Evolutionary conservation across 352 stramenopile species (phyloP).

Genomic region (Pythium phragmiticola): DNA sequence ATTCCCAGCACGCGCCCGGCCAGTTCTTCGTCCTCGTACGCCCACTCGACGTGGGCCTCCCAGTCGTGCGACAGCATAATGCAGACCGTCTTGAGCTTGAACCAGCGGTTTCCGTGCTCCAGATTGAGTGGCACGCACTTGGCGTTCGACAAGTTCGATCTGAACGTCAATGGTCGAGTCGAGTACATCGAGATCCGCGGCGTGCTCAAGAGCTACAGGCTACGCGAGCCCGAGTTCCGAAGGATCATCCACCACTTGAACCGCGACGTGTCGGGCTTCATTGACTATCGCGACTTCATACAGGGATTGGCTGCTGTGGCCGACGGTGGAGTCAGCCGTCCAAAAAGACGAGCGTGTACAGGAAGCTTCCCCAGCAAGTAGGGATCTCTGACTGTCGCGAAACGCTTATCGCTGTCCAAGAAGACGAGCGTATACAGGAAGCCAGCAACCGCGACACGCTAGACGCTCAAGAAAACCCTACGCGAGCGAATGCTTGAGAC

Average conservation of each 20-base stretch:
- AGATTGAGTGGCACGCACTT: too few species aligned
- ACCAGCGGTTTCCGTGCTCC: slow-evolving; percentile 70
- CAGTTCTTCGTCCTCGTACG: slow-evolving; percentile 81
- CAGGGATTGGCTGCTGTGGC: slow-evolving; percentile 37
- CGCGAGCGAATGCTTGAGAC: slow-evolving; percentile 38
- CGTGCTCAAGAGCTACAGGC: slow-evolving; percentile 58
- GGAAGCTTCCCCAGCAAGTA: not conserved
- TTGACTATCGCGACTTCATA: slow-evolving; percentile 76
- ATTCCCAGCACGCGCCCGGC: slow-evolving; percentile 80
- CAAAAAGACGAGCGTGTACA: too few species aligned
- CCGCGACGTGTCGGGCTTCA: slow-evolving; percentile 62
- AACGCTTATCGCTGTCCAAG: not conserved
- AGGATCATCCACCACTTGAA: slow-evolving; percentile 74
- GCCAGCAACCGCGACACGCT: not conserved
- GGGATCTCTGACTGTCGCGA: not conserved
- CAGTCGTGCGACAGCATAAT: slow-evolving; percentile 70
- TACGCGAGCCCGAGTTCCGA: slow-evolving; percentile 62
- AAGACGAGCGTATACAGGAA: not conserved
- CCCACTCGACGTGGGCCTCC: slow-evolving; percentile 84
- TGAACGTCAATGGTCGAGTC: slow-evolving; percentile 60
- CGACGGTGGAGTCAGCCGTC: slow-evolving; percentile 14
- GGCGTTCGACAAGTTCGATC: slow-evolving; percentile 66
- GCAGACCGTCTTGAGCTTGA: slow-evolving; percentile 72
- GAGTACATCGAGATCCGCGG: slow-evolving; percentile 72
- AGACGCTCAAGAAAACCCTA: slow-evolving; percentile 18